phyloP scores from a whole-genome alignment of 2,329 filamentous ascomycete species.

The Fusarium tuaranense region DNA sequence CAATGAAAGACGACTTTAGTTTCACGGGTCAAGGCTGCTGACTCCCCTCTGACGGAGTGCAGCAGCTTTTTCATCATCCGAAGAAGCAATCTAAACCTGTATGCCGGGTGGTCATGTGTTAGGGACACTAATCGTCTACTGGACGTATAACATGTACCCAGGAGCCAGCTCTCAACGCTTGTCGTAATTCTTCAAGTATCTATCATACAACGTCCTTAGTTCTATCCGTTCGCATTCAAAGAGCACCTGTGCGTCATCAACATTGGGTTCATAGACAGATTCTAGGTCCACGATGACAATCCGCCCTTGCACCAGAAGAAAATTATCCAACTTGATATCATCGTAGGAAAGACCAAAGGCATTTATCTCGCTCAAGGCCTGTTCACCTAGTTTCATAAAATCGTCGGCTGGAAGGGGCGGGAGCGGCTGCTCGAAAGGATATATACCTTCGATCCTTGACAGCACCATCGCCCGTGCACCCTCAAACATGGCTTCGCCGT shows the following conservation, averaged over 20 bases:
- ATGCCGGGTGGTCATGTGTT: too few relatives aligned
- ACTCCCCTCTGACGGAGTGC: too few relatives aligned
- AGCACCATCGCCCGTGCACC: neutral
- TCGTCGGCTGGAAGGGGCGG: neutral
- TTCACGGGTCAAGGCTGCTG: too few relatives aligned
- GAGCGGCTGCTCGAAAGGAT: neutral
- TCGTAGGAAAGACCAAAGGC: neutral
- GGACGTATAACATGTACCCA: neutral
- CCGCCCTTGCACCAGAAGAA: neutral
- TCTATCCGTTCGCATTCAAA: neutral
- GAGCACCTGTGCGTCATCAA: neutral
- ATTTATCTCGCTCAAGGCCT: neutral
- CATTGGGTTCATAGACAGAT: neutral
- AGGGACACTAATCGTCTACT: too few relatives aligned
- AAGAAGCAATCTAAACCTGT: too few relatives aligned
- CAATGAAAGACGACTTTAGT: too few relatives aligned
- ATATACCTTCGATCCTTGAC: neutral
- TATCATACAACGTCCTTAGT: neutral
- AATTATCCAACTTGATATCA: constrained; percentile 1
- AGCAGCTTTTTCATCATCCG: too few relatives aligned
- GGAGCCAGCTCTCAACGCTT: neutral
- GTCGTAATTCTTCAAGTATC: neutral
- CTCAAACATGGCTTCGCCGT: neutral
- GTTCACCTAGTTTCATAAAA: neutral
- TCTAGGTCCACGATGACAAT: neutral